These are phyloP conservation scores for Phytopythium litorale DNA, from an alignment of 352 stramenopile species.

Conservation along the genomic window DNA sequence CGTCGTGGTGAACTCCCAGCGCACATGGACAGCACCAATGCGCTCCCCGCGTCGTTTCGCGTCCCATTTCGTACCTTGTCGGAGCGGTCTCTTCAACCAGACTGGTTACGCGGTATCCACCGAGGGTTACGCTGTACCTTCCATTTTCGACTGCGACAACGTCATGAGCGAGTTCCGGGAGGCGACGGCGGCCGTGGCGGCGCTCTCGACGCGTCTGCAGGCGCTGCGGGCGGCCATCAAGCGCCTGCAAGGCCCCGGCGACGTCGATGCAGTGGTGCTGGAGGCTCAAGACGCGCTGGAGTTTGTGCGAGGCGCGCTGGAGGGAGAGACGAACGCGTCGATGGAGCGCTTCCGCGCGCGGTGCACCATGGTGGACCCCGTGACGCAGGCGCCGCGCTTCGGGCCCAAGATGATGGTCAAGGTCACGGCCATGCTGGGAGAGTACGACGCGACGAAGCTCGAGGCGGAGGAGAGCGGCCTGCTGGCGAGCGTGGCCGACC, in stretches of 20 bases:
- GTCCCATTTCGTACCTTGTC: not conserved
- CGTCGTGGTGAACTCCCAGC: not conserved
- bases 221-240: constrained; percentile 17
- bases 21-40: not conserved
- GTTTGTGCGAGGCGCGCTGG: constrained; percentile 17
- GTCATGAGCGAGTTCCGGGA: constrained; percentile 56
- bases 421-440: constrained; percentile 48
- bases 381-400: constrained; percentile 70
- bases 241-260: not conserved
- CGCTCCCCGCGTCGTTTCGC: constrained; percentile 1
- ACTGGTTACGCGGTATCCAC: not conserved
- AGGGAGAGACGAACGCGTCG: constrained; percentile 24
- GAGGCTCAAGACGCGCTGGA: constrained; percentile 10
- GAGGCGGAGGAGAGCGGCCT: constrained; percentile 23
- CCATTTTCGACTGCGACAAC: not conserved
- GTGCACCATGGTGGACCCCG: constrained; percentile 54
- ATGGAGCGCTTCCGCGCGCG: constrained; percentile 56
- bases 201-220: constrained; percentile 33
- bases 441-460: constrained; percentile 40
- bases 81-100: not conserved
- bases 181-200: constrained; percentile 32
- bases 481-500: constrained; percentile 16
- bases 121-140: not conserved
- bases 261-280: constrained; percentile 4
- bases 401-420: constrained; percentile 72